These are phyloP conservation scores for Wallacemonas sp. DNA, from an alignment of 208 protist genomes.

Conservation along the genomic window DNA sequence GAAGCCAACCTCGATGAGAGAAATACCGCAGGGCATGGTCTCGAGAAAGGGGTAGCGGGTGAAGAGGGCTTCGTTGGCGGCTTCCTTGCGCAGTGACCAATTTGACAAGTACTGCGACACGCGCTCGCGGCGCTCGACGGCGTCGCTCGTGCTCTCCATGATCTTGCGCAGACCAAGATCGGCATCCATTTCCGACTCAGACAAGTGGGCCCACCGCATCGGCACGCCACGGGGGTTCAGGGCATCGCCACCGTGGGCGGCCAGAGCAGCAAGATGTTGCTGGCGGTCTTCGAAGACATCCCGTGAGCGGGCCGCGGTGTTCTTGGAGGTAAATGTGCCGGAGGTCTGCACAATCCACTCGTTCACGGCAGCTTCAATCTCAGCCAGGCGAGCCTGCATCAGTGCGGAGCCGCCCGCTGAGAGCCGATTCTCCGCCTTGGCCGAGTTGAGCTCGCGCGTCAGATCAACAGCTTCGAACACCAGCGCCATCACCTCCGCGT, in stretches of 20 bases:
- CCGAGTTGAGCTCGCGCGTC: conserved; percentile 5
- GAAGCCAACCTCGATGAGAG: conserved; percentile 60
- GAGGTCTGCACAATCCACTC: conserved; percentile 5
- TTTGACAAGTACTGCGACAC: conserved; percentile 32
- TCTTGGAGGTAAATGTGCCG: neutral
- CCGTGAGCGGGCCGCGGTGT: neutral
- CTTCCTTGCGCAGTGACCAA: conserved; percentile 59
- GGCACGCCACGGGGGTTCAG: conserved; percentile 62
- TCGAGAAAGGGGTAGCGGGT: conserved; percentile 55
- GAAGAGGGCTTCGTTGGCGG: conserved; percentile 66
- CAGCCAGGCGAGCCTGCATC: conserved; percentile 7
- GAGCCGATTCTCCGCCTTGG: neutral
- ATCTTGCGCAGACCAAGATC: conserved; percentile 39
- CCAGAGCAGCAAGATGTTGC: conserved; percentile 7
- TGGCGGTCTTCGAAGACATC: neutral
- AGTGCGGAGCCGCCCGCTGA: conserved; percentile 5
- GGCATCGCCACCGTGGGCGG: neutral
- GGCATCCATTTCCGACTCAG: conserved; percentile 41
- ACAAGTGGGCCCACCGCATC: conserved; percentile 64
- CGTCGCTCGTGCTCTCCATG: conserved; percentile 20
- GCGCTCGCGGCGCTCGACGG: conserved; percentile 10
- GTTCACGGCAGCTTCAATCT: conserved; percentile 13
- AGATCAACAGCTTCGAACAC: conserved; percentile 44
- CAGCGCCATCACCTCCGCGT: conserved; percentile 29
- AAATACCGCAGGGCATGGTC: conserved; percentile 47